phyloP scores from a whole-genome alignment of 148 eudicot species.

The Silene conica region DNA sequence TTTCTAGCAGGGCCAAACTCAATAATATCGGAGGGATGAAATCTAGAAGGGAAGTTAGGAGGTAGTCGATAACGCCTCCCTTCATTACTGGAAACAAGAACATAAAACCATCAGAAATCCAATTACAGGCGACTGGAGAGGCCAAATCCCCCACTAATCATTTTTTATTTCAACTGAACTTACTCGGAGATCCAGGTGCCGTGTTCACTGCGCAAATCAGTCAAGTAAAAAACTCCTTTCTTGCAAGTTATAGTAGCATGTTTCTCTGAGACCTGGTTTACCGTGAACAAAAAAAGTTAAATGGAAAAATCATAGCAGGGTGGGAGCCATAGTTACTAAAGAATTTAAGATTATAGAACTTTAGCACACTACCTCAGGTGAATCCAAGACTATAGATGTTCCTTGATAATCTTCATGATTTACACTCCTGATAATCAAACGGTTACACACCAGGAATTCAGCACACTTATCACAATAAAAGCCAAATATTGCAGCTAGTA shows the following conservation, averaged over 20 bases:
- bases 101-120: conserved; percentile 1
- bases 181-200: conserved; percentile 88
- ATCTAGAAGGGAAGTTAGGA: conserved; percentile 68
- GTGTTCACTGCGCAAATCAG: conserved; percentile 74
- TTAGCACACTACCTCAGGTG: conserved; percentile 50
- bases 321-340: neutral
- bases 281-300: neutral
- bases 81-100: conserved; percentile 52
- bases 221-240: conserved; percentile 60
- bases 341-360: neutral
- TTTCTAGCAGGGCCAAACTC: conserved; percentile 74
- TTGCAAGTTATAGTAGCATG: conserved; percentile 72
- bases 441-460: neutral
- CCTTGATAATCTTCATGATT: conserved; percentile 46
- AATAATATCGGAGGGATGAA: conserved; percentile 65
- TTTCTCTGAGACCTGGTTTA: conserved; percentile 57
- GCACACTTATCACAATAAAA: neutral
- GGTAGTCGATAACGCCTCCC: conserved; percentile 66
- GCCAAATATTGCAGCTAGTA: neutral
- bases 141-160: no score
- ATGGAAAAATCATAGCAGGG: neutral
- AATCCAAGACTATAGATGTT: conserved; percentile 41
- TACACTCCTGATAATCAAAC: conserved; percentile 42
- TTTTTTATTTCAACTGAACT: conserved; percentile 23
- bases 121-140: neutral